Evolutionary conservation across 179 eudicot species (phyloP).

Genomic region (Nepenthes alata): DNA sequence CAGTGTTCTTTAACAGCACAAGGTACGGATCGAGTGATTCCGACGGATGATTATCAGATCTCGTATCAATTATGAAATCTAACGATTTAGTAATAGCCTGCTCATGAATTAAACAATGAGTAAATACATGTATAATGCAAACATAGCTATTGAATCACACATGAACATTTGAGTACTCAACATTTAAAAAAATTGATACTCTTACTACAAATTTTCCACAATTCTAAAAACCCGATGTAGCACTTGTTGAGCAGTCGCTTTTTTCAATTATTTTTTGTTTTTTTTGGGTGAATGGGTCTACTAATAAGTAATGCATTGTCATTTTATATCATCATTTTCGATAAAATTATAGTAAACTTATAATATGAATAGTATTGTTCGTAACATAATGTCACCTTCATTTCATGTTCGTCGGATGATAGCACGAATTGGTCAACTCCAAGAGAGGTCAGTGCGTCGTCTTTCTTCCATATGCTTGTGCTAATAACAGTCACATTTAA

Average conservation of each 20-base stretch:
- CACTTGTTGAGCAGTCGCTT: no score
- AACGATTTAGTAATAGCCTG: conserved; percentile 27
- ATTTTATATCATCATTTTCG: no score
- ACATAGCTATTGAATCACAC: no score
- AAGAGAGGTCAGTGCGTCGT: conserved; percentile 53
- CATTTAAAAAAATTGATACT: no score
- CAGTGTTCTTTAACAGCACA: conserved; percentile 29
- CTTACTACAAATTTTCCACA: no score
- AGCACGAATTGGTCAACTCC: conserved; percentile 69
- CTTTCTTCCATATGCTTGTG: conserved; percentile 80
- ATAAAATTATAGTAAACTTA: no score
- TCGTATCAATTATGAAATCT: conserved; percentile 34
- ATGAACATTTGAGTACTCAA: no score
- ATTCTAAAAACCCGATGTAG: no score
- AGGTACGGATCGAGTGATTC: conserved; percentile 18
- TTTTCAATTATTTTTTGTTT: no score
- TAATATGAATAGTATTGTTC: not conserved
- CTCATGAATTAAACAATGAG: not conserved
- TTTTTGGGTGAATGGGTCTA: no score
- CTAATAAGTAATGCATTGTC: no score
- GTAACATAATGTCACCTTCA: conserved; percentile 19
- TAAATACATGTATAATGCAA: not conserved
- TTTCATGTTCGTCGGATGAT: conserved; percentile 58
- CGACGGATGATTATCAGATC: conserved; percentile 32
- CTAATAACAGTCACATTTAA: conserved; percentile 73